Evolutionary conservation across 1,284 basidiomycete genomes (phyloP), one percentile per base, ranked within the genome.

Genomic region (Gymnopus androsaceus): DNA sequence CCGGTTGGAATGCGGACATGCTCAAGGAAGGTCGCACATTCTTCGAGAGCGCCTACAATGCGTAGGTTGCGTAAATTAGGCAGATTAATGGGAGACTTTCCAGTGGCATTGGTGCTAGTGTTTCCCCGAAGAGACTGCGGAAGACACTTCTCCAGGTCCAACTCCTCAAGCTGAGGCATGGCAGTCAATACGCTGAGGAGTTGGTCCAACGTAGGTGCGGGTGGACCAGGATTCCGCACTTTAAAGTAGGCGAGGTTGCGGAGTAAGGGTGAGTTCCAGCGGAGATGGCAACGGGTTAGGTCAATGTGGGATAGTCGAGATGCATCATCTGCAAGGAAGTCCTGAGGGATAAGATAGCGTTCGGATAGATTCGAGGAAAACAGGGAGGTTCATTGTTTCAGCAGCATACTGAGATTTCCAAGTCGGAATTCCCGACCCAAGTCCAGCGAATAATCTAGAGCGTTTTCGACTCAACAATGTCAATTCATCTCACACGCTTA

Each of bases 301-400:
- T 70, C 63, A 11, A 76, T 54, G 23, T 59, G 57, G 46, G 66
- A 64, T 23, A 77, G 66, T 27, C 58, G 62, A 21, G 69, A 69
- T 2, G 65, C 62, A 4, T 63, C 51, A 28, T 63, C 66, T 11
- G 56, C 57, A 38, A 68, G 64, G n/a, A 68, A 64, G 8, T 52
- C 27, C 23, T 49, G 51, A 3, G 65, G 59, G 6, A 69, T 48
- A 28, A 55, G 61, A 57, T 19, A 44, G 47, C 50, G 36, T 63
- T 59, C 4, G 14, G 55, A 41, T 23, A 46, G 33, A 40, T 57
- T n/a, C n/a, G n/a, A n/a, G n/a, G n/a, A n/a, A n/a, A n/a, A n/a
- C n/a, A n/a, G n/a, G n/a, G n/a, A n/a, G n/a, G n/a, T n/a, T n/a
- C n/a, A n/a, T n/a, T n/a, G n/a, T n/a, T n/a, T n/a, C n/a, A n/a